Base-by-base conservation (phyloP, 257 asterid species). In the Echites panduratus region DNA sequence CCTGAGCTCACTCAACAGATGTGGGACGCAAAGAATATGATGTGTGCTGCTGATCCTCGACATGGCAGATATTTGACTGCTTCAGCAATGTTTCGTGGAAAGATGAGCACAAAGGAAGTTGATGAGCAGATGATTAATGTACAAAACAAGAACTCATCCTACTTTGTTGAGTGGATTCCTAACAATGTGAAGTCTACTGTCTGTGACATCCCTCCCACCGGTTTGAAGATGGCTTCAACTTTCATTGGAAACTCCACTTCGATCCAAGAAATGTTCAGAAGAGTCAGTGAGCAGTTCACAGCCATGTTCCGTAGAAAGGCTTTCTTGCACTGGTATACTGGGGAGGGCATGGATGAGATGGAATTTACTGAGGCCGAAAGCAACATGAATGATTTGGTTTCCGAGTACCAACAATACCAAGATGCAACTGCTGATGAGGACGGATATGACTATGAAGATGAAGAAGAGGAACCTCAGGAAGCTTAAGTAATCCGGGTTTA, bases 21-120 rank as follows among this genome's bases (percentile, higher is more conserved):
- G 96, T 89, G 94, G 96, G 96, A 89, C 71, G 77, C 96, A 35
- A 89, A 88, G 85, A 89, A 89, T 76, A 87, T 89, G 96, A 87
- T 87, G 92, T 87, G 92, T 70, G 92, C 92, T 9, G 92, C 92
- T 64, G 92, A 87, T 80, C 92, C 92, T 70, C 88, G 92, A 74
- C 90, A 87, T 76, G 92, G 90, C 5, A 81, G 90, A 38, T 87
- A 85, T 63, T 70, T 87, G 75, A 84, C 90, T 47, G 90, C 92
- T 12, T 87, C 90, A 11, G 90, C 92, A 27, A 77, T 87, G 86
- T 85, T 87, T 85, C 83, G 88, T 65, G 92, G 92, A 3, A 85
- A 87, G 78, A 87, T 84, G 92, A 87, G 92, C 77, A 87, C 92
- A 38, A 85, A 87, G 73, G 89, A 85, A 73, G 92, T 87, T 22